Evolutionary conservation across 1,139 yeast genomes (phyloP), one percentile per base, ranked within the genome.

Genomic region (Geotrichum europaeum): DNA sequence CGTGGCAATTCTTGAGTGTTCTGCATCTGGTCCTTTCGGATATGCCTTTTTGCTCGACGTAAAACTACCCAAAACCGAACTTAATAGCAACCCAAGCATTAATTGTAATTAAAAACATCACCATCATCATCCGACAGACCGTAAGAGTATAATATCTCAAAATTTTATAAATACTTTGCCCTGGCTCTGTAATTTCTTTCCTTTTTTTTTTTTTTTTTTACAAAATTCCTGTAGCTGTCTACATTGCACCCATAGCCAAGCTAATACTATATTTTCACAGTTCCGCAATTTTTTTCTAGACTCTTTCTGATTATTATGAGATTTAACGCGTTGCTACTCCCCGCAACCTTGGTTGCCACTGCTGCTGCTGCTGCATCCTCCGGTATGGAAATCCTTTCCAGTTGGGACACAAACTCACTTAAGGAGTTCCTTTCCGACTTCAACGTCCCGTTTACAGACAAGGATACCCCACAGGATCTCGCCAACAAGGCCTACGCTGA

Each of bases 381-480:
- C 4, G 51, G 32, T 22, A 49, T 2, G 18, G 28, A 24, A 2
- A 10, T 25, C n/a, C 51, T 25, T 25, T 49, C 32, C 12, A 10
- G 24, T 22, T 54, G 57, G 57, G 51, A 45, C 22, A 18, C 24
- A 9, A 9, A 15, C 9, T 54, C 57, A 10, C 34, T 54, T n/a
- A 54, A 47, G 20, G 51, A 45, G 3, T 57, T 61, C 30, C 57
- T 59, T n/a, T 49, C 43, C 32, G 61, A 55, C 28, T 55, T 40
- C 51, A 49, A 59, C 9, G 20, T 59, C 18, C 36, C 32, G 4
- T 59, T 55, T 34, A 4, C 55, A n/a, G 30, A 51, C 13, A 49
- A 43, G 18, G 36, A 55, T 3, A 47, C 55, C 4, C 40, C 58
- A 4, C 28, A 51, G 10, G 56, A 59, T n/a, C 56, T 59, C 2